A percentile compares a stretch with the other conserved stretches of the same genome.
Conservation (phyloP, 2,329 filamentous ascomycete genomes). For the Aureobasidium subglaciale region DNA sequence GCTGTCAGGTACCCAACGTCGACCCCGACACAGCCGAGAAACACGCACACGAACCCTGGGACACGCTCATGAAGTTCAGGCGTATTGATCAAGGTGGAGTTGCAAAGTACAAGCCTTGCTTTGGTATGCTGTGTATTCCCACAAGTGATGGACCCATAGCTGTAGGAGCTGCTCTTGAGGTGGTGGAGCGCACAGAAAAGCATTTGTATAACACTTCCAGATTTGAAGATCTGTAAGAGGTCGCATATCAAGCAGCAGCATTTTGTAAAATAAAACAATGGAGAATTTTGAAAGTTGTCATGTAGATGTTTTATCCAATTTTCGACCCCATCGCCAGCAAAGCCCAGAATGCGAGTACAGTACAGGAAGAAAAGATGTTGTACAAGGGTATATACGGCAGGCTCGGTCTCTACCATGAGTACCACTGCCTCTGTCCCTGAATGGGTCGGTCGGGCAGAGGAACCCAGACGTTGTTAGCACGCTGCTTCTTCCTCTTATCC, state of each 20-base stretch:
- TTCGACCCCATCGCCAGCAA: neutral
- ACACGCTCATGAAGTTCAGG: slow-evolving; percentile 54
- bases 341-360: slow-evolving; percentile 5
- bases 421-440: slow-evolving; percentile 78
- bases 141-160: slow-evolving; percentile 47
- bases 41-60: slow-evolving; percentile 54
- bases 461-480: slow-evolving; percentile 75
- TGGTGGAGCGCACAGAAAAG: slow-evolving; percentile 49
- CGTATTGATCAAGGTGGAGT: slow-evolving; percentile 54
- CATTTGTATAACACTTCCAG: slow-evolving; percentile 44
- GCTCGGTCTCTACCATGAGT: slow-evolving; percentile 65
- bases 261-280: neutral
- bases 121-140: slow-evolving; percentile 59
- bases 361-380: slow-evolving; percentile 6
- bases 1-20: slow-evolving; percentile 60
- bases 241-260: neutral
- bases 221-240: slow-evolving; percentile 27
- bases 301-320: neutral
- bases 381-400: slow-evolving; percentile 10
- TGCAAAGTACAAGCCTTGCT: slow-evolving; percentile 57
- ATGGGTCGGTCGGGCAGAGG: slow-evolving; percentile 82
- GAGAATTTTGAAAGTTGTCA: neutral
- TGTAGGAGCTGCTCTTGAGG: slow-evolving; percentile 54
- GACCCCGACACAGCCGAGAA: slow-evolving; percentile 54
- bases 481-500: slow-evolving; percentile 64